Percentiles rank a stretch among this genome's conserved stretches.
These are phyloP conservation scores for Lophiostoma macrostomum DNA, from an alignment of 495 filamentous ascomycete species.

Conservation along the genomic window DNA sequence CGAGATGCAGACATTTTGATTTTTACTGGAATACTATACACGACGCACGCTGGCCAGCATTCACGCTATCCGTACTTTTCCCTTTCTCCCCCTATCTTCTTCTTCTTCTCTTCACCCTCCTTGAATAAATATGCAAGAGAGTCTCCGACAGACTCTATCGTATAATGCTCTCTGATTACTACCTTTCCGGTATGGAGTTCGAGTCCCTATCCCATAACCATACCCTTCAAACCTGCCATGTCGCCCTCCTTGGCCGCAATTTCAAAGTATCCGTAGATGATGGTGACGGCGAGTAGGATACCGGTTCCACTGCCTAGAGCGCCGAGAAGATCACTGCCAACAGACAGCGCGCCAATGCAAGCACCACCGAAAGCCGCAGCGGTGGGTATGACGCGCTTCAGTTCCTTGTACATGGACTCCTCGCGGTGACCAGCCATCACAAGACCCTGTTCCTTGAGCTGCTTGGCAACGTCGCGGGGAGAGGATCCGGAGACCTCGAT, in stretches of 20 bases:
- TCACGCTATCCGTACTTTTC: too few relatives aligned
- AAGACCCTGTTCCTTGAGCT: conserved; percentile 98
- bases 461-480: conserved; percentile 98
- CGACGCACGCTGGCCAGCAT: too few relatives aligned
- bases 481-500: conserved; percentile 98
- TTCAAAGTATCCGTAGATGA: conserved; percentile 99
- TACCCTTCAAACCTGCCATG: conserved; percentile 85
- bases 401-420: conserved; percentile 99
- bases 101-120: too few relatives aligned
- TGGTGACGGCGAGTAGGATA: conserved; percentile 98
- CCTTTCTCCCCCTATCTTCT: too few relatives aligned
- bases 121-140: too few relatives aligned
- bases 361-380: conserved; percentile 98
- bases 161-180: not conserved
- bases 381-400: conserved; percentile 98
- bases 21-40: too few relatives aligned
- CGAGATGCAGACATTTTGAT: too few relatives aligned
- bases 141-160: too few relatives aligned
- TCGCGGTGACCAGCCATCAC: conserved; percentile 99
- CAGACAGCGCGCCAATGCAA: conserved; percentile 96
- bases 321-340: conserved; percentile 92
- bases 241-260: conserved; percentile 98
- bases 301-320: conserved; percentile 95
- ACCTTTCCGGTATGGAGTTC: not conserved
- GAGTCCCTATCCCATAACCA: conserved; percentile 56